These are phyloP conservation scores for Gossypium davidsonii DNA, from an alignment of 441 rosid species.

Conservation along the genomic window DNA sequence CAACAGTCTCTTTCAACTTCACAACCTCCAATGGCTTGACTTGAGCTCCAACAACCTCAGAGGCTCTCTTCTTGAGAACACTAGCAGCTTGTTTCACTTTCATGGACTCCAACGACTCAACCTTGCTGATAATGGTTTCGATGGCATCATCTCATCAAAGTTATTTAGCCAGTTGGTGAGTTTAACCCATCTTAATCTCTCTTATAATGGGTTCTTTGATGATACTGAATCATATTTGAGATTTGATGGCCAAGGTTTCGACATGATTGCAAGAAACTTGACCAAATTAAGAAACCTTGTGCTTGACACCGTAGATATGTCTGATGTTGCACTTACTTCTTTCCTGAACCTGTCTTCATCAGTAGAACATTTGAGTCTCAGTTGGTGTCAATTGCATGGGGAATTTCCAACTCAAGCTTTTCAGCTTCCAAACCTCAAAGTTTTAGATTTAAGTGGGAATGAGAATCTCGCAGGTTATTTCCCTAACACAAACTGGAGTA, in stretches of 20 bases:
- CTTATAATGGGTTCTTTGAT: not conserved
- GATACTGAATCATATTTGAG: not conserved
- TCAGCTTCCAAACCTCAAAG: conserved; percentile 12
- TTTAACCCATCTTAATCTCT: conserved; percentile 5
- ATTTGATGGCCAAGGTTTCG: not conserved
- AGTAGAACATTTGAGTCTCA: not conserved
- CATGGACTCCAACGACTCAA: not conserved
- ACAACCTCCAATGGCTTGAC: not conserved
- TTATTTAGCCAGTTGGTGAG: not conserved
- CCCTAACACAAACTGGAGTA: conserved; percentile 20
- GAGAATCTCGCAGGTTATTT: not conserved
- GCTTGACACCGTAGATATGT: conserved; percentile 9
- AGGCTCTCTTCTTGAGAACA: conserved; percentile 8
- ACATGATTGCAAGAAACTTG: not conserved
- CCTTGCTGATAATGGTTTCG: not conserved
- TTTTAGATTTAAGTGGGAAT: not conserved
- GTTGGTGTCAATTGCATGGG: not conserved
- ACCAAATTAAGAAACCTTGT: not conserved
- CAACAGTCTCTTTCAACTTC: not conserved
- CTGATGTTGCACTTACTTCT: not conserved
- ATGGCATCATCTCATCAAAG: not conserved
- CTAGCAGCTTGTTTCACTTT: not conserved
- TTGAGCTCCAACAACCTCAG: not conserved
- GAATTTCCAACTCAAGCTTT: conserved; percentile 18
- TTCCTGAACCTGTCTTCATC: conserved; percentile 11